phyloP scores from a whole-genome alignment of 495 filamentous ascomycete genomes.

The Tuber magnatum region DNA sequence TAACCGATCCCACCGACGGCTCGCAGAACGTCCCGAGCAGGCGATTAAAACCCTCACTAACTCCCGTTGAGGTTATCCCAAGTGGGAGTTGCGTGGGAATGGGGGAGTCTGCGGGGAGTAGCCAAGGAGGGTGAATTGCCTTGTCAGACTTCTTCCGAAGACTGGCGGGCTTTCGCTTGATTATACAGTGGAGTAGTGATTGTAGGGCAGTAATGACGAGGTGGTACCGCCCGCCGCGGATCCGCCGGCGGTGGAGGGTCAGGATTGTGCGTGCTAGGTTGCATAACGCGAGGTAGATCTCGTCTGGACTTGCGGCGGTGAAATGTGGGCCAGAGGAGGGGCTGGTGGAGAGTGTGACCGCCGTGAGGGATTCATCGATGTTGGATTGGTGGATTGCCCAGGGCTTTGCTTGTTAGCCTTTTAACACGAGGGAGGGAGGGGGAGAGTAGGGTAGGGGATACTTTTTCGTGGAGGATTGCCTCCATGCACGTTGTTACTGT shows the following conservation, averaged over 20 bases:
- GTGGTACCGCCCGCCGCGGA: conserved; percentile 39
- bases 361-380: conserved; percentile 35
- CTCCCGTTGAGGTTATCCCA: conserved; percentile 2
- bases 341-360: conserved; percentile 27
- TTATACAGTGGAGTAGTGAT: conserved; percentile 27
- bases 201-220: conserved; percentile 33
- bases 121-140: conserved; percentile 34
- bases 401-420: conserved; percentile 9
- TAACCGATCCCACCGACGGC: conserved; percentile 33
- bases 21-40: conserved; percentile 33
- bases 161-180: conserved; percentile 21
- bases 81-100: neutral
- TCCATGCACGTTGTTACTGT: conserved; percentile 23
- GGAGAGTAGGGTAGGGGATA: neutral
- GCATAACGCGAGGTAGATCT: conserved; percentile 27
- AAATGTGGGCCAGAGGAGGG: conserved; percentile 27
- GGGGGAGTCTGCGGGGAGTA: conserved; percentile 10
- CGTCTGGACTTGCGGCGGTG: conserved; percentile 9
- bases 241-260: conserved; percentile 29
- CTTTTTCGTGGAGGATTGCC: conserved; percentile 29
- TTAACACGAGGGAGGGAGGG: neutral
- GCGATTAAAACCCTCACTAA: conserved; percentile 24
- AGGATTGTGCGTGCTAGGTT: conserved; percentile 18
- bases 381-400: conserved; percentile 38
- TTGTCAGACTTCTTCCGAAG: conserved; percentile 30